Base-by-base conservation (phyloP, 768 basidiomycete species). In the Crucibulum laeve region DNA sequence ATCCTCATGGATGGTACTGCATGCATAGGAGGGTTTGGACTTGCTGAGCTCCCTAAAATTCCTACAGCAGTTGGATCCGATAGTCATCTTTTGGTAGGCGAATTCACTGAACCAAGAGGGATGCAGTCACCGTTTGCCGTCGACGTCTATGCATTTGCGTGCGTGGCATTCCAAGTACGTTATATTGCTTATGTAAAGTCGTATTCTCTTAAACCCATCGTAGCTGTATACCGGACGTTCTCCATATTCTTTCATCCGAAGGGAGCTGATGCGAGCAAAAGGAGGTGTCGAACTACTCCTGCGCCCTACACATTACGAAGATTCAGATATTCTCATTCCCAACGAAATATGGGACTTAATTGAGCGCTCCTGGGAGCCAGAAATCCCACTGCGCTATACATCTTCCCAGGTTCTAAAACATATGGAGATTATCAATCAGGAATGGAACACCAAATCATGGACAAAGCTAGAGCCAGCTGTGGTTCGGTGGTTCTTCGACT, bases 11-110 rank as follows among this genome's bases (percentile, higher is more conserved):
- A 52, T 32, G 51, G 51, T 7, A 44, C 36, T 15, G 42, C 51
- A 25, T 49, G 51, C 37, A 32, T 52, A 21, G 48, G 47, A n/a
- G 51, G 48, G 32, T 52, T 52, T 38, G 51, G 51, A 18, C 32
- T 52, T 14, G 48, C 51, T 15, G 28, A 30, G n/a, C 8, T 7
- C 28, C n/a, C 7, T 30, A n/a, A 30, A 7, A 7, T 30, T 30
- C 8, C 7, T 7, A 7, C 28, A 30, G 28, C 8, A 7, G 28
- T 30, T n/a, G 28, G 28, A 30, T 7, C 28, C n/a, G 28, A 7
- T 7, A 30, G 28, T 30, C n/a, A 7, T 7, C n/a, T 7, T n/a
- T 7, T 30, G 28, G 28, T n/a, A 7, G 8, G 8, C n/a, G 28
- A 30, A 30, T n/a, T 30, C n/a, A 7, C n/a, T n/a, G 28, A n/a